Evolutionary conservation across 2,329 filamentous ascomycete genomes (phyloP), one percentile per base, ranked within the genome.

Genomic region (Lecanicillium sp.): DNA sequence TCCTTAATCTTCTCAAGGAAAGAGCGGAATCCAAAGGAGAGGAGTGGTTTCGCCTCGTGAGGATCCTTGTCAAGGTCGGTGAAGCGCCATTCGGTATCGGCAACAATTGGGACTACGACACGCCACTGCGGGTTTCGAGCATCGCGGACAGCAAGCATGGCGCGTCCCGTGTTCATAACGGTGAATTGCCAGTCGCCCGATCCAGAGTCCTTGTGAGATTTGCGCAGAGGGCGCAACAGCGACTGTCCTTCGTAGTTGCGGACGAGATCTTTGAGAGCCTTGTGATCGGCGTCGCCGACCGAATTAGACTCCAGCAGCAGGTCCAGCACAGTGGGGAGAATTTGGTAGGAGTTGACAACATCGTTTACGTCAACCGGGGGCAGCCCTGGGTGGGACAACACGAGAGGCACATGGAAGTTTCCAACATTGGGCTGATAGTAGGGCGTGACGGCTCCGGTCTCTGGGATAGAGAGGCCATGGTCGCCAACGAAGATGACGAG

Each of bases 231-330:
- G 7, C 58, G 57, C 28, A 61, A 53, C 8, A 61, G 48, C 4
- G 57, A 60, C 33, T 60, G 55, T 3, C 58, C 58, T 33, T 61
- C 58, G 32, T 60, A 61, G 39, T 59, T 58, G 15, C 51, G 43
- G 3, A 52, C 40, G 8, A 61, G 48, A 20, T 59, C 55, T 2
- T 39, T 43, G 1, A 55, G 55, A 12, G 54, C 51, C 4, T 40
- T 32, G 13, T 41, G 47, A 14, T 54, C 51, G 29, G 47, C 45
- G 4, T 47, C 39, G 39, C 50, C 50, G 20, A 61, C 54, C 8
- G 58, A 61, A 10, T 49, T 52, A 7, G 52, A 58, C 39, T 58
- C 53, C 28, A 57, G 42, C 25, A 61, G 55, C 0, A 61, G 47
- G 18, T 61, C 58, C 22, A 61, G 50, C 14, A 61, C 53, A 3